Conservation (phyloP, 2,329 filamentous ascomycete genomes). For the Chaetomium sp. region DNA sequence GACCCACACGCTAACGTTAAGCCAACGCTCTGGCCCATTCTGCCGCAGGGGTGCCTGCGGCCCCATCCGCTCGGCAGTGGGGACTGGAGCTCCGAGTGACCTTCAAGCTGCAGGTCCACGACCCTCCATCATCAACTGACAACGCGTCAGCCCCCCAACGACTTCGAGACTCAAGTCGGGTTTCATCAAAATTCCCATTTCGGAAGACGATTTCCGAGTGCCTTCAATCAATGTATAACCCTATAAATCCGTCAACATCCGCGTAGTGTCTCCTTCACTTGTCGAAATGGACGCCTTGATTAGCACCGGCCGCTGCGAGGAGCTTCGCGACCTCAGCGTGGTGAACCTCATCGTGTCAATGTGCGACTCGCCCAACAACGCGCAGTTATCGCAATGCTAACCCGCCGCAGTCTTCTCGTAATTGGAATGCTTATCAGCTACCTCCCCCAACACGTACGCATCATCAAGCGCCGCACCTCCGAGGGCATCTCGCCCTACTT, state of each 20-base stretch:
- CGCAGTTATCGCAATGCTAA: slow-evolving; percentile 3
- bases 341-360: slow-evolving; percentile 51
- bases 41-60: no score
- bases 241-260: neutral
- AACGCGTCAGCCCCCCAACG: no score
- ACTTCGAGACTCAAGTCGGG: no score
- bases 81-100: no score
- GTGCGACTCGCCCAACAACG: slow-evolving; percentile 31
- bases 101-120: no score
- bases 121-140: no score
- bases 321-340: slow-evolving; percentile 46
- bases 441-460: slow-evolving; percentile 88
- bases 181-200: no score
- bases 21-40: no score
- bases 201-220: neutral
- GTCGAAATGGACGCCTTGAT: slow-evolving; percentile 29
- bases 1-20: no score
- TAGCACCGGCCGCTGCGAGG: slow-evolving; percentile 40
- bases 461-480: slow-evolving; percentile 76
- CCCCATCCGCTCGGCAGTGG: no score
- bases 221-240: neutral
- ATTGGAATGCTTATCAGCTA: slow-evolving; percentile 88
- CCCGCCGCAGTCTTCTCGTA: slow-evolving; percentile 57
- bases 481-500: slow-evolving; percentile 96
- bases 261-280: neutral